Evolutionary conservation across 2,329 filamentous ascomycete genomes (phyloP).

Genomic region (Triangularia setosa): DNA sequence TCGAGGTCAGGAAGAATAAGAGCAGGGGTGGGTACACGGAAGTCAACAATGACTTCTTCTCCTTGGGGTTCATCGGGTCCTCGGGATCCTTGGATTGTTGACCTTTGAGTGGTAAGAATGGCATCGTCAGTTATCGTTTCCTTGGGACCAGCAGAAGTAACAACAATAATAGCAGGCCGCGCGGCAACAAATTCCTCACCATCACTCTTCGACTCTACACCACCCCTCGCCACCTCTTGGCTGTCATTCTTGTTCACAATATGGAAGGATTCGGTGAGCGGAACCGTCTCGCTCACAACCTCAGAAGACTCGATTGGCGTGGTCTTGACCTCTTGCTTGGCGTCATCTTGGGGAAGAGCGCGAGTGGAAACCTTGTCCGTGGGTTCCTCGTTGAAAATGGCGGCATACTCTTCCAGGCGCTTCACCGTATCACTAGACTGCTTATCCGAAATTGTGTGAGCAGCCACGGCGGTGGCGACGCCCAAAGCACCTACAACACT

Average conservation of each 20-base stretch:
- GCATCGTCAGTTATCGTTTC: slow-evolving; percentile 26
- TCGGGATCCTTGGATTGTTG: slow-evolving; percentile 16
- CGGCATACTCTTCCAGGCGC: slow-evolving; percentile 20
- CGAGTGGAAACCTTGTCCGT: background rate
- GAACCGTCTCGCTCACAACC: slow-evolving; percentile 21
- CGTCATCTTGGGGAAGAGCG: slow-evolving; percentile 5
- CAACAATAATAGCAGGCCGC: slow-evolving; percentile 18
- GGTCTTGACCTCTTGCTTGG: slow-evolving; percentile 15
- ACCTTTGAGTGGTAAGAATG: slow-evolving; percentile 22
- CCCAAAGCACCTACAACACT: slow-evolving; percentile 20
- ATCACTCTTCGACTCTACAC: slow-evolving; percentile 20
- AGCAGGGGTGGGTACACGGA: slow-evolving; percentile 43
- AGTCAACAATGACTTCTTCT: slow-evolving; percentile 29
- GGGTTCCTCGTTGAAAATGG: slow-evolving; percentile 14
- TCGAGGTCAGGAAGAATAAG: slow-evolving; percentile 43
- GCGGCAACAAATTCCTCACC: slow-evolving; percentile 25
- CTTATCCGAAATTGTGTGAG: slow-evolving; percentile 14
- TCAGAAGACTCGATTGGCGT: slow-evolving; percentile 20
- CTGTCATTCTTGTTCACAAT: slow-evolving; percentile 23
- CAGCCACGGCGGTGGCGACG: slow-evolving; percentile 19
- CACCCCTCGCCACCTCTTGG: slow-evolving; percentile 22
- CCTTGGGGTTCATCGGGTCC: slow-evolving; percentile 19
- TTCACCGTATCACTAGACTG: slow-evolving; percentile 13
- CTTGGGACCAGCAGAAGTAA: slow-evolving; percentile 17
- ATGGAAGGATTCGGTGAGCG: slow-evolving; percentile 29